Base-by-base conservation (phyloP, 1,139 yeast genomes). In the Wickerhamomyces sp. region DNA sequence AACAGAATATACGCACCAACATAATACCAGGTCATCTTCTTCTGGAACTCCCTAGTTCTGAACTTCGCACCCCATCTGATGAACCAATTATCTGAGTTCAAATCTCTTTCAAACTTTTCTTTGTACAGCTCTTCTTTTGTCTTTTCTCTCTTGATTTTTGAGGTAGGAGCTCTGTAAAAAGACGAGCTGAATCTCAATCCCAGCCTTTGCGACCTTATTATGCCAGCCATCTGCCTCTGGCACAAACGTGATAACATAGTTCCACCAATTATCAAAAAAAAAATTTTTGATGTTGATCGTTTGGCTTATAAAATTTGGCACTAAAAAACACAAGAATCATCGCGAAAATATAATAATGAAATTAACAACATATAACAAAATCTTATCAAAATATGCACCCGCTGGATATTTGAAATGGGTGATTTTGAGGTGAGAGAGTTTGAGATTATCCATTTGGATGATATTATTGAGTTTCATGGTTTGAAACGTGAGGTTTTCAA, bases 1-100 rank as follows among this genome's bases (percentile, higher is more conserved):
- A 81, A 72, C 16, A 73, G 65, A 1, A 69, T 65, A 54, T 84
- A 82, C 2, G 78, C 73, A 22, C 75, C 77, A 28, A 83, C 56
- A 50, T 82, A 77, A 55, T 72, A 78, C 53, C 72, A 72, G 10
- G 78, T 72, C 55, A 73, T 59, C 35, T 65, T 67, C 46, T 65
- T 71, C 38, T 68, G 67, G 46, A 73, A 74, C 19, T 63, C 62
- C 35, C 63, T 65, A 1, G 76, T 61, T 30, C 71, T 61, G 10
- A 68, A 60, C 31, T 61, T 62, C 2, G 78, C 78, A 36, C 75
- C 77, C 69, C 73, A 72, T 51, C 70, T 54, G 9, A 65, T 50
- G 29, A 61, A 46, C 46, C 65, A 46, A 35, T 58, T 52, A 2
- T 53, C 48, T 0, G 68, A 61, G 27, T 59, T 55, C 43, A 65